phyloP scores from a whole-genome alignment of 495 filamentous ascomycete species.

The Penicillium bovifimosum region DNA sequence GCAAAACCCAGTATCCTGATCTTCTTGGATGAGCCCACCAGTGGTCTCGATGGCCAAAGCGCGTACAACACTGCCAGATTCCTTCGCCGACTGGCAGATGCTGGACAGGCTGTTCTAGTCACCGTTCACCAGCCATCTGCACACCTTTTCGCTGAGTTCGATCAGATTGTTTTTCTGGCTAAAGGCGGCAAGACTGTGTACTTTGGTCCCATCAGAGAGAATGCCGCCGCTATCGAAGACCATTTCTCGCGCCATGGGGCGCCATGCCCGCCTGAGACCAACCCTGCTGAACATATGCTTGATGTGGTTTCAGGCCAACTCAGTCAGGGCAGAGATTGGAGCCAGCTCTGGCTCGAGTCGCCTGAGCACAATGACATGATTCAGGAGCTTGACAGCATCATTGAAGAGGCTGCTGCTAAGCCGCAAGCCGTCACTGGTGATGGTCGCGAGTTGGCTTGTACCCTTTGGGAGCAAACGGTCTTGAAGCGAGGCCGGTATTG shows the following conservation, averaged over 20 bases:
- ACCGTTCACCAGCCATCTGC: conserved; percentile 75
- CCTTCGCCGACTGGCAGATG: conserved; percentile 57
- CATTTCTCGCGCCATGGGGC: conserved; percentile 77
- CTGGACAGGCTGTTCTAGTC: conserved; percentile 63
- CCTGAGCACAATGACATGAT: conserved; percentile 38
- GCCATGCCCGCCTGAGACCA: conserved; percentile 65
- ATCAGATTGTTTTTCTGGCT: conserved; percentile 62
- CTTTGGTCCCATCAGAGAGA: conserved; percentile 57
- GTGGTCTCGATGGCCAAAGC: conserved; percentile 57
- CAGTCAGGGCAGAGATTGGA: conserved; percentile 50
- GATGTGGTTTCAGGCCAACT: conserved; percentile 58
- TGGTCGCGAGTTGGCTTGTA: conserved; percentile 51
- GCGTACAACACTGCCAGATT: conserved; percentile 61
- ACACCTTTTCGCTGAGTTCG: conserved; percentile 67
- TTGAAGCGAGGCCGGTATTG: no score
- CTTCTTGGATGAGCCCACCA: conserved; percentile 75
- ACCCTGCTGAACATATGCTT: conserved; percentile 88
- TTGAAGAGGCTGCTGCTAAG: conserved; percentile 28
- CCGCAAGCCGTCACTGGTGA: conserved; percentile 29
- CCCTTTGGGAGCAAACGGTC: conserved; percentile 49
- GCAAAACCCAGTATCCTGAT: conserved; percentile 61
- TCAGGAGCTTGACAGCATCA: conserved; percentile 53
- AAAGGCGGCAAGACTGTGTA: conserved; percentile 66
- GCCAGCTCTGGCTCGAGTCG: conserved; percentile 58
- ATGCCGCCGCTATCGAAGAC: conserved; percentile 46